Evolutionary conservation across 2,329 filamentous ascomycete species (phyloP), one percentile per base, ranked within the genome.

Genomic region (Bipolaris sorokiniana): DNA sequence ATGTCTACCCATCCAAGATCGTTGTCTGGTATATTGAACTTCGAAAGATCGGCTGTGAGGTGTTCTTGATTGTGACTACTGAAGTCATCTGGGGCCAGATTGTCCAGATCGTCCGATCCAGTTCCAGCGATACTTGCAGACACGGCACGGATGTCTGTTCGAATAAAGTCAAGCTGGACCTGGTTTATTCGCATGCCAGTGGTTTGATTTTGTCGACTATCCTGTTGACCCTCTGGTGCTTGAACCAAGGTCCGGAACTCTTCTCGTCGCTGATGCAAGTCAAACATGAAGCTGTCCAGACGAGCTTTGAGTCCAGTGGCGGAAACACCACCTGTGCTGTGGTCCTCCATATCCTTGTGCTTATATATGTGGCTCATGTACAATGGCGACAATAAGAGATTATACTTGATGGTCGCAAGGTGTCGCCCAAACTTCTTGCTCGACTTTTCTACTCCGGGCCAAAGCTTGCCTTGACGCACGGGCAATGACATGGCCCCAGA

Each of bases 381-480:
- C 2, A 99, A 80, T 0, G 95, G 95, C 2, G 95, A 96, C 15
- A 99, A 82, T 3, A 98, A 83, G 20, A 99, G 80, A 61, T 94
- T 97, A 79, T 98, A 98, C 81, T 99, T 99, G 81, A 99, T 93
- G 7, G 96, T 99, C n/a, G 92, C 94, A 60, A 99, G 81, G 77
- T 99, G 96, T 48, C 95, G 87, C 13, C 94, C 94, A 74, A 99
- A 99, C 75, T 99, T 99, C 80, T 99, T 99, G 82, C 92, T 97
- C 44, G 92, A 95, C 81, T 97, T 97, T 67, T 97, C 95, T 22
- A 92, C 85, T 0, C 92, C 92, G 5, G 93, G 94, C 88, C 93
- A 99, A 3, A 99, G 83, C 45, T 86, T 84, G 15, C 95, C 95
- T 79, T 99, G 96, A 0, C 95, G 91, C 55, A 99, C 90, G 10